Conservation (phyloP, 257 asterid species). For the Knoxia roxburghii region DNA sequence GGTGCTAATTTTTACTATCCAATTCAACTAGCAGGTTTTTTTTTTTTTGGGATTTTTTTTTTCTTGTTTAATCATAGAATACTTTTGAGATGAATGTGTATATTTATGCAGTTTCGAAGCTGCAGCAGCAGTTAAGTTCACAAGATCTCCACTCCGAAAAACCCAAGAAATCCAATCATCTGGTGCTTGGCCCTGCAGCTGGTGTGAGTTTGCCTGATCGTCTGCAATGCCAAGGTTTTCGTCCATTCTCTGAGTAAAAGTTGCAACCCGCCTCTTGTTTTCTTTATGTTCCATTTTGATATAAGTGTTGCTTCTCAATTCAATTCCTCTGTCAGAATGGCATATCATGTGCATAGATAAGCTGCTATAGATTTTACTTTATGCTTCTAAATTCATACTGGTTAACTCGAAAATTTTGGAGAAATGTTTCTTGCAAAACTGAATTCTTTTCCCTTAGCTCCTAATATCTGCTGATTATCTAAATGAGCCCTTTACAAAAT, state of each 20-base stretch:
- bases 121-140: slow-evolving; percentile 33
- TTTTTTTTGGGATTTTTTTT: not conserved
- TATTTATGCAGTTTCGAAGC: slow-evolving; percentile 54
- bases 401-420: not conserved
- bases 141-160: slow-evolving; percentile 31
- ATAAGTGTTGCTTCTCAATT: not conserved
- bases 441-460: not conserved
- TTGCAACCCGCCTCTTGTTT: not conserved
- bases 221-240: slow-evolving; percentile 73
- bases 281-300: not conserved
- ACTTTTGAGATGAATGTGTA: not conserved
- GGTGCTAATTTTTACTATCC: slow-evolving; percentile 30
- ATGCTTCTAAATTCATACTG: not conserved
- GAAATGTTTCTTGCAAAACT: not conserved
- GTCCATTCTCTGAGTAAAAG: not conserved
- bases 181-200: slow-evolving; percentile 79
- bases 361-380: not conserved
- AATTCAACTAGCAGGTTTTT: not conserved
- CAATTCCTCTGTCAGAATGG: not conserved
- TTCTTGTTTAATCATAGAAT: not conserved
- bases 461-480: not conserved
- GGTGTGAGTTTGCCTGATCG: slow-evolving; percentile 78
- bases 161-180: slow-evolving; percentile 57
- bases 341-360: not conserved
- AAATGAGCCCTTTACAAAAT: not conserved